Base-by-base conservation (phyloP, 2,329 filamentous ascomycete species). In the Epichloe coenophiala region DNA sequence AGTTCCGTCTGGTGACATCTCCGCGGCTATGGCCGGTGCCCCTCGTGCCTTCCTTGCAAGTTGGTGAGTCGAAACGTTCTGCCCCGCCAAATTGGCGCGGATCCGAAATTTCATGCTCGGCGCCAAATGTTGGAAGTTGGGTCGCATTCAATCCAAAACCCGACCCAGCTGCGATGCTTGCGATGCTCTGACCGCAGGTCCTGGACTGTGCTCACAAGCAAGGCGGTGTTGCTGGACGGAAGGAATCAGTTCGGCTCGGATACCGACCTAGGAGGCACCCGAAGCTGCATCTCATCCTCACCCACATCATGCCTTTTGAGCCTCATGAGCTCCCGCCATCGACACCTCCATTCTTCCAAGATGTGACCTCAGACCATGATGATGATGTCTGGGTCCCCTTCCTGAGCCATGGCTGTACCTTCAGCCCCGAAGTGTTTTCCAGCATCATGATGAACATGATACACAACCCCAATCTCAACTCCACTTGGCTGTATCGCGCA, bases 391-490 rank as follows among this genome's bases (percentile, higher is more conserved):
- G 80, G 80, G 67, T 68, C 47, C 77, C 77, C 43, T 68, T 81
- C 53, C 75, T 73, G 57, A 69, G 67, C 54, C 75, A 80, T 56
- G 62, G 57, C 21, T 87, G 84, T 62, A 72, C 71, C 12, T 90
- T 89, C 61, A 68, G 74, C 15, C 74, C 81, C 1, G 70, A 74
- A 33, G 70, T 80, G 50, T 91, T 89, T 62, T 67, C 73, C 53
- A 65, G 74, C 40, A 81, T 86, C 47, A 86, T 88, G 80, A 68
- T 80, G 58, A 88, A 90, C 59, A 71, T 90, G 51, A 77, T 91
- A 56, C 77, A 76, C 57, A 90, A 91, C 59, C 87, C 87, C 1
- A 91, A 93, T 57, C 73, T 88, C 65, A 88, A 88, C 56, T 86
- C 85, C 0, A 81, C 76, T 15, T 86, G 84, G 75, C 72, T 93